Percentiles rank a stretch among this genome's conserved stretches.
Conservation (phyloP, 192 early-diverging fungal genomes). For the Thoreauomyces humboldtii region DNA sequence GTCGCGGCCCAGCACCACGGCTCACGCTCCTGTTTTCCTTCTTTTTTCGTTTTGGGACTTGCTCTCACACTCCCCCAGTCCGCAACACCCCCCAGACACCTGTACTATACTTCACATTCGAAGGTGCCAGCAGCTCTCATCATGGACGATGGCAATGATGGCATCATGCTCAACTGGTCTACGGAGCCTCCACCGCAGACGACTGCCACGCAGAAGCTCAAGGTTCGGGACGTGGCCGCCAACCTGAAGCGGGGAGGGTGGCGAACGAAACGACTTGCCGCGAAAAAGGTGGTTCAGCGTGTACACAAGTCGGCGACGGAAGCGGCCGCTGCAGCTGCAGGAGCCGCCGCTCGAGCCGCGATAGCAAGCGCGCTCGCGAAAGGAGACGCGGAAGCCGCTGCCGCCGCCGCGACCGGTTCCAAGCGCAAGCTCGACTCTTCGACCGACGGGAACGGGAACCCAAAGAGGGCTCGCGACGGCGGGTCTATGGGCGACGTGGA, state of each 20-base stretch:
- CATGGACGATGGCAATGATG: conserved; percentile 71
- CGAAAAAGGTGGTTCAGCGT: conserved; percentile 33
- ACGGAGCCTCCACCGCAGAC: conserved; percentile 2
- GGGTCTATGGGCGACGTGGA: too few species aligned
- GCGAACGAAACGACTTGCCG: conserved; percentile 23
- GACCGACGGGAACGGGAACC: conserved; percentile 30
- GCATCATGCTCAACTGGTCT: conserved; percentile 66
- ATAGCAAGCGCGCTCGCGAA: neutral
- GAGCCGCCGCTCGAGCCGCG: neutral
- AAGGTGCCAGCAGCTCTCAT: too few species aligned
- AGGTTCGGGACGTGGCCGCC: conserved; percentile 7
- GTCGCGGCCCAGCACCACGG: too few species aligned
- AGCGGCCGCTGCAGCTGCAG: neutral
- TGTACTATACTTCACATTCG: too few species aligned
- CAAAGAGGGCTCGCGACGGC: too few species aligned
- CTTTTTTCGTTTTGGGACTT: too few species aligned
- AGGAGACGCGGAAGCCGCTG: neutral
- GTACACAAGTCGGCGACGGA: conserved; percentile 26
- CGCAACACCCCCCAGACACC: too few species aligned
- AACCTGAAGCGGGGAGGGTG: conserved; percentile 32
- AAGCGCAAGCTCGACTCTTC: conserved; percentile 27
- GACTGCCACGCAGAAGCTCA: neutral
- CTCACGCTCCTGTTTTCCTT: too few species aligned
- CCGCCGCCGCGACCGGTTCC: neutral
- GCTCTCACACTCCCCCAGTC: too few species aligned